A percentile compares a stretch with the other conserved stretches of the same genome.
phyloP scores from a whole-genome alignment of 2,329 filamentous ascomycete genomes.

The Fusarium sp. region DNA sequence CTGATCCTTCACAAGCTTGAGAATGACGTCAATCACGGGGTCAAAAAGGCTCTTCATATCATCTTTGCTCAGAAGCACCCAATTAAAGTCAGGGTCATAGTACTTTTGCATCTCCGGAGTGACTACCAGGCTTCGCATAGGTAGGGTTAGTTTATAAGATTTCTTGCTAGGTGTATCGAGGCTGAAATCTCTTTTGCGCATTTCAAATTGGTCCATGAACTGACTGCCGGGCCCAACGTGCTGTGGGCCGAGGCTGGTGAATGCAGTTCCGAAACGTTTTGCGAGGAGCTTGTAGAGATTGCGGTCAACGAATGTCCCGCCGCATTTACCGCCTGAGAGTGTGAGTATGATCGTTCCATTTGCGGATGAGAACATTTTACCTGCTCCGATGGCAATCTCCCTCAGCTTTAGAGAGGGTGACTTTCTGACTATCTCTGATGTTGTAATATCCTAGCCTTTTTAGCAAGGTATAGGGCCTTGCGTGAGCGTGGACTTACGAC shows the following conservation, averaged over 20 bases:
- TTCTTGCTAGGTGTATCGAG: not conserved
- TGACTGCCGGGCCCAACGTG: not conserved
- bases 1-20: not conserved
- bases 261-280: not conserved
- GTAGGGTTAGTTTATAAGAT: not conserved
- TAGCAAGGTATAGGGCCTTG: rapidly evolving
- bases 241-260: not conserved
- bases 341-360: rapidly evolving
- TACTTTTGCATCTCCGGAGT: not conserved
- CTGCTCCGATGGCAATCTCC: not conserved
- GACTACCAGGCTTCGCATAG: not conserved
- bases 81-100: not conserved
- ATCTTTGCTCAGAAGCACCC: not conserved
- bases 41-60: not conserved
- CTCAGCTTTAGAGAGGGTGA: not conserved
- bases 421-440: not conserved
- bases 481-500: not conserved
- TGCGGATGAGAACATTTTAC: rapidly evolving
- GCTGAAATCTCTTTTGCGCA: not conserved
- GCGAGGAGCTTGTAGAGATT: not conserved
- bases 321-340: not conserved
- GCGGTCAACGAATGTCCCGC: not conserved
- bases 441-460: not conserved
- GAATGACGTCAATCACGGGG: not conserved
- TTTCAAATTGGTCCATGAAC: not conserved